phyloP scores from a whole-genome alignment of 2,329 filamentous ascomycete species.

The Ceratocystis cacaofunesta region DNA sequence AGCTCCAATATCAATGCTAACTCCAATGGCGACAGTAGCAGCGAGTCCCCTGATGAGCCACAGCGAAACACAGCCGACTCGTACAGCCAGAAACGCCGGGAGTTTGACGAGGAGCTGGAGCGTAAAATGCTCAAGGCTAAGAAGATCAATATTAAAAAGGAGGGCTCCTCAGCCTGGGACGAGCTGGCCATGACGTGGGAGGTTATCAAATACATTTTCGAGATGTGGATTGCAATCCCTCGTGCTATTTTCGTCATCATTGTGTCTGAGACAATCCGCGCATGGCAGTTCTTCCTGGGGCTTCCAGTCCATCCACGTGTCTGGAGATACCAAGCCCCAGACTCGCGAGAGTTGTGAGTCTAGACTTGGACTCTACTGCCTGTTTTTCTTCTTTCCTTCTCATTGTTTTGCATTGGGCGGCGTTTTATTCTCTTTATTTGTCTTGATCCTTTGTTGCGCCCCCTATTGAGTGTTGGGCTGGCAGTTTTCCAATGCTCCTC shows the following conservation, averaged over 20 bases:
- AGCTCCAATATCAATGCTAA: neutral
- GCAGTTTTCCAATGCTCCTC: neutral
- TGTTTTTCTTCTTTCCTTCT: neutral
- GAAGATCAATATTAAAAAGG: constrained; percentile 30
- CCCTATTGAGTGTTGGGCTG: neutral
- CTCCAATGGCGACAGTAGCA: neutral
- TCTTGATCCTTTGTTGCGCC: neutral
- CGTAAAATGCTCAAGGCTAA: constrained; percentile 19
- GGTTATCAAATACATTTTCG: constrained; percentile 20
- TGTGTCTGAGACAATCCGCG: constrained; percentile 30
- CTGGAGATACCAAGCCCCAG: constrained; percentile 33
- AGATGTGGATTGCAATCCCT: constrained; percentile 55
- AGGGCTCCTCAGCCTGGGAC: constrained; percentile 22
- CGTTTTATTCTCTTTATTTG: constrained; percentile 7
- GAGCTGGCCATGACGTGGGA: constrained; percentile 21
- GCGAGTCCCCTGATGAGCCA: constrained; percentile 21
- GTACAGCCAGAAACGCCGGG: neutral
- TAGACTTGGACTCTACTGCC: neutral
- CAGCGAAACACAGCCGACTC: constrained; percentile 14
- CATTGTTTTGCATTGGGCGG: constrained; percentile 6
- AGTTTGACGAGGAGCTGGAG: constrained; percentile 24
- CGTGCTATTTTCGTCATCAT: constrained; percentile 23
- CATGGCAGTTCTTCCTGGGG: constrained; percentile 38
- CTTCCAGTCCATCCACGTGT: constrained; percentile 35
- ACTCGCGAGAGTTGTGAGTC: constrained; percentile 34